Percentiles rank a stretch among this genome's conserved stretches.
phyloP scores from a whole-genome alignment of 1,139 yeast species.

The Pneumocystis wakefieldiae region DNA sequence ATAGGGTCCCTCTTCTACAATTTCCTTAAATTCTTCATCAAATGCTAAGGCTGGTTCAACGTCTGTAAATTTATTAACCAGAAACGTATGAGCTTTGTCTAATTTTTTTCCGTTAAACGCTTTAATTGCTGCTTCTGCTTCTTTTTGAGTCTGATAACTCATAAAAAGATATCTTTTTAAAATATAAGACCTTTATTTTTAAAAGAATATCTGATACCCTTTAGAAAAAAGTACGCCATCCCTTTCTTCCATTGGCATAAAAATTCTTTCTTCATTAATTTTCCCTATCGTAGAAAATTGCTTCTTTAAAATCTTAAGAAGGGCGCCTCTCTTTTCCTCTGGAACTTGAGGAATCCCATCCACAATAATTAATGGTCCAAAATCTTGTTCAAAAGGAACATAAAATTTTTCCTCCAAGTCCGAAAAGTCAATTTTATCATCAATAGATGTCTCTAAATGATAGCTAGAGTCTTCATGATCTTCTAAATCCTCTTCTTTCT shows the following conservation, averaged over 20 bases:
- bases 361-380: slow-evolving; percentile 70
- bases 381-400: slow-evolving; percentile 44
- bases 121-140: slow-evolving; percentile 68
- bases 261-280: slow-evolving; percentile 49
- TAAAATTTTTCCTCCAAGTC: slow-evolving; percentile 71
- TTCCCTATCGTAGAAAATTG: slow-evolving; percentile 61
- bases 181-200: not conserved
- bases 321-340: slow-evolving; percentile 67
- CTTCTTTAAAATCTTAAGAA: slow-evolving; percentile 59
- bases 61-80: slow-evolving; percentile 70
- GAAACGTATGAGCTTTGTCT: slow-evolving; percentile 82
- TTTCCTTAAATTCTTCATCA: slow-evolving; percentile 49
- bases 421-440: slow-evolving; percentile 61
- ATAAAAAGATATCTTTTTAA: slow-evolving; percentile 47
- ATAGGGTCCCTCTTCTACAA: slow-evolving; percentile 32
- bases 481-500: not conserved
- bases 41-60: slow-evolving; percentile 67
- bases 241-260: slow-evolving; percentile 68
- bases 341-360: slow-evolving; percentile 97
- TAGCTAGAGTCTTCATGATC: not conserved
- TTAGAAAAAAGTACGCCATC: slow-evolving; percentile 31
- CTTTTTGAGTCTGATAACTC: slow-evolving; percentile 53
- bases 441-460: slow-evolving; percentile 26
- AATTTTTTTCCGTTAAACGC: slow-evolving; percentile 75
- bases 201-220: slow-evolving; percentile 3